Conservation (phyloP, 2,329 filamentous ascomycete genomes). For the Hansfordia pulvinata region DNA sequence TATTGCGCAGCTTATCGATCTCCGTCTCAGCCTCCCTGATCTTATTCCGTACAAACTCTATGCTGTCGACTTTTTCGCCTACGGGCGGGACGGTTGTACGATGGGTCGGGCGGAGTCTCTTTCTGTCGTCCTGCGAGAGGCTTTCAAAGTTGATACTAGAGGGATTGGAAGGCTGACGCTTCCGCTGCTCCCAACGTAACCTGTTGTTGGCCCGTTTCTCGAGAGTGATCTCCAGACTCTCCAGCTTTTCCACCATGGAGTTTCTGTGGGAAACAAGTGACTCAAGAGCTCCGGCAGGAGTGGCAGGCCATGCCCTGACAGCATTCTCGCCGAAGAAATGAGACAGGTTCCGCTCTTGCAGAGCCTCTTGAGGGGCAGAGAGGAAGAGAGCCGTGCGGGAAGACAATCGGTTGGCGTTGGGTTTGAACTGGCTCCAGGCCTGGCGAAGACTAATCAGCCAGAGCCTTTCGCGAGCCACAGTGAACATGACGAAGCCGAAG, state of each 20-base stretch:
- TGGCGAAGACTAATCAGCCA: constrained; percentile 92
- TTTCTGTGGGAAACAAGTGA: constrained; percentile 67
- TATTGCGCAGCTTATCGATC: constrained; percentile 21
- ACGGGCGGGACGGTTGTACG: constrained; percentile 46
- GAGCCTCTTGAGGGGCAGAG: constrained; percentile 64
- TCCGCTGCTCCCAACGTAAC: too few relatives aligned
- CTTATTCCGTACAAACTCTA: constrained; percentile 65
- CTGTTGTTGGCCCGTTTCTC: constrained; percentile 60
- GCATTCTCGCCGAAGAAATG: constrained; percentile 68
- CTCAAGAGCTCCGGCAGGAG: constrained; percentile 60
- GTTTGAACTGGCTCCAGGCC: constrained; percentile 77
- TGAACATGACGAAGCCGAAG: constrained; percentile 79
- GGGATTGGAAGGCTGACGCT: too few relatives aligned
- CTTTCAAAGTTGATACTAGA: constrained; percentile 7
- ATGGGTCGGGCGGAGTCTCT: constrained; percentile 28
- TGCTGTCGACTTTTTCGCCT: constrained; percentile 76
- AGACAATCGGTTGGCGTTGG: constrained; percentile 74
- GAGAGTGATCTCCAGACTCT: constrained; percentile 69
- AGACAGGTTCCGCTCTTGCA: constrained; percentile 59
- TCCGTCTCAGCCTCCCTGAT: constrained; percentile 27
- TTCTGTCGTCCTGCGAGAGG: constrained; percentile 11
- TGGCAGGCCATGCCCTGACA: constrained; percentile 72
- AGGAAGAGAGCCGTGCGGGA: constrained; percentile 90
- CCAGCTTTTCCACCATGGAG: constrained; percentile 61
- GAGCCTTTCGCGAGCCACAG: constrained; percentile 78